Conservation (phyloP, 352 stramenopile genomes). For the Discostella stelligera region DNA sequence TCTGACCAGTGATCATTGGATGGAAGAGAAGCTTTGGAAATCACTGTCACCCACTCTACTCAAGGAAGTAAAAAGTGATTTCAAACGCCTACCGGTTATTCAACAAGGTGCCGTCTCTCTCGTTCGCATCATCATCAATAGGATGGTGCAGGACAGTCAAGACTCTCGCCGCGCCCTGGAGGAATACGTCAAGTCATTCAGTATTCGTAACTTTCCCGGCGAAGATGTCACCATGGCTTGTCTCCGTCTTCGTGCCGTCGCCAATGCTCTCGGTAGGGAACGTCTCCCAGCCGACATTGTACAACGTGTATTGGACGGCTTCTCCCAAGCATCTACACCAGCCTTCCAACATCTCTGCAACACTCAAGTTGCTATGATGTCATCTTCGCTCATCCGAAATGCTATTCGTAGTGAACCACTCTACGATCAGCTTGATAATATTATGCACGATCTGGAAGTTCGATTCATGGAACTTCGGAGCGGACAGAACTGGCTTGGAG, state of each 20-base stretch:
- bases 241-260: not conserved
- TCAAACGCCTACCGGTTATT: not conserved
- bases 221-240: not conserved
- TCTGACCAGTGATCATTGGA: not conserved
- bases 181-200: not conserved
- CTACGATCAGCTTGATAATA: too few species aligned
- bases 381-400: too few species aligned
- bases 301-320: not conserved
- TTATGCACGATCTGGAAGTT: too few species aligned
- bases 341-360: not conserved
- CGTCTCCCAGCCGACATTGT: not conserved
- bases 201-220: not conserved
- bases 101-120: not conserved
- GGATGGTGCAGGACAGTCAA: not conserved
- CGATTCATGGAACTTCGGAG: too few species aligned
- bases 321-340: not conserved
- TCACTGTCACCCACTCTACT: not conserved
- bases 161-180: not conserved
- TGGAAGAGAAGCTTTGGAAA: not conserved
- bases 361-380: conserved; percentile 4
- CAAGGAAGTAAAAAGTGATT: conserved; percentile 1
- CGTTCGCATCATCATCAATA: too few species aligned
- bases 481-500: too few species aligned
- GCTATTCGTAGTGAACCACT: too few species aligned
- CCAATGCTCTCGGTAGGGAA: not conserved